These are phyloP conservation scores for Rubroshorea leprosula DNA, from an alignment of 345 rosid species.

Conservation along the genomic window DNA sequence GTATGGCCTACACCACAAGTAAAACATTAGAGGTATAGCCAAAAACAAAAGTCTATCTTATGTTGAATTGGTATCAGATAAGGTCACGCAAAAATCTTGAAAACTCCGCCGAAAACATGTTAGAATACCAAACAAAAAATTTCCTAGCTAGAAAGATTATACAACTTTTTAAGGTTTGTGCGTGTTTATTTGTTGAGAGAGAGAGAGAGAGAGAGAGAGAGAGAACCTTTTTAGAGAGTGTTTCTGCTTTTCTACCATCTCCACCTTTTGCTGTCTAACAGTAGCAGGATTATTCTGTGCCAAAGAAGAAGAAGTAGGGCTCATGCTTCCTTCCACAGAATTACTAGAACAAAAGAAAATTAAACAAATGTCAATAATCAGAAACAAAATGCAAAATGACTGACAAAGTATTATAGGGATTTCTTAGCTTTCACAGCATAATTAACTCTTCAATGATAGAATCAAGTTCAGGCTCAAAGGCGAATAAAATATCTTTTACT, in stretches of 20 bases:
- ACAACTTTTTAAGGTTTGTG: too few relatives aligned
- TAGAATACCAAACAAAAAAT: not conserved
- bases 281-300: constrained; percentile 24
- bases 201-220: too few relatives aligned
- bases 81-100: not conserved
- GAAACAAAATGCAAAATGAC: not conserved
- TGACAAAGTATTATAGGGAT: too few relatives aligned
- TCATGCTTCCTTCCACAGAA: constrained; percentile 31
- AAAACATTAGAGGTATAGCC: constrained; percentile 2
- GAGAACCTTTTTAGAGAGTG: constrained; percentile 50
- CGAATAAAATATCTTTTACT: too few relatives aligned
- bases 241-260: constrained; percentile 33
- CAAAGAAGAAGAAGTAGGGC: constrained; percentile 29
- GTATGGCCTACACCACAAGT: constrained; percentile 39
- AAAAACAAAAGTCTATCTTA: not conserved
- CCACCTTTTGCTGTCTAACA: constrained; percentile 25
- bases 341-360: constrained; percentile 37
- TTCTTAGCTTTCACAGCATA: too few relatives aligned
- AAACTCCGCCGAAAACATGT: not conserved
- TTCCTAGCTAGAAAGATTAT: too few relatives aligned
- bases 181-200: too few relatives aligned
- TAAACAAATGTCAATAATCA: constrained; percentile 9
- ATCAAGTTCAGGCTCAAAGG: too few relatives aligned
- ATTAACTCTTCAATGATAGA: too few relatives aligned
- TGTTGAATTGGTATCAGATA: not conserved